Base-by-base conservation (phyloP, 1,139 yeast genomes). In the Geotrichum bryndzae region DNA sequence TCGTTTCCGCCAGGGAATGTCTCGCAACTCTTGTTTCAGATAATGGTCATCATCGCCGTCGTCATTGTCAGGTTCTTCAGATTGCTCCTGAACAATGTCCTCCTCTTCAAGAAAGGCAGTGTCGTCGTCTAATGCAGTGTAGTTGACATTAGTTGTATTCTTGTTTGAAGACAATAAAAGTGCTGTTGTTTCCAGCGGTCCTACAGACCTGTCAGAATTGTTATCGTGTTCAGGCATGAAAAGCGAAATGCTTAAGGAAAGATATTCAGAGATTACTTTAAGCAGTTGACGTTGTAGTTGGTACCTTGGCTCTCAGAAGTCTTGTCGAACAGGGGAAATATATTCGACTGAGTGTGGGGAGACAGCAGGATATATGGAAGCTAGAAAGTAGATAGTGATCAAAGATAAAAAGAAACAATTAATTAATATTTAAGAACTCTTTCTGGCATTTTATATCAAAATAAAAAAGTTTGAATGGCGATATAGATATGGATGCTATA, bases 1-100 rank as follows among this genome's bases (percentile, higher is more conserved):
- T 4, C 65, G 61, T 18, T 59, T 56, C 10, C 45, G 38, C 59
- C 61, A 57, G 2, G 65, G 64, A 22, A 64, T 45, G 1, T 46
- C 52, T 5, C 48, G 38, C 35, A 61, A 56, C 23, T 58, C 64
- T 23, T 46, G 51, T 13, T 52, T 55, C 1, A 59, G 31, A 22
- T 54, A 51, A 18, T 38, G 2, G 45, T 38, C 18, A 10, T 25
- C 15, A 13, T 45, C 41, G 22, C 35, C 31, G n/a, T 57, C 53
- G 13, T 41, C 52, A 18, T 57, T 55, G n/a, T 41, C 29, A n/a
- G 15, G 29, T 18, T 50, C 54, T 25, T 52, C 60, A 11, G 31
- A 5, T 38, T 57, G 31, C 15, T 45, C 29, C 10, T 18, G 25
- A 3, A 23, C 27, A 25, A 2, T 27, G 33, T 54, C 35, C 8